Conservation (phyloP, 116 monocot genomes). For the Thalassia testudinum region DNA sequence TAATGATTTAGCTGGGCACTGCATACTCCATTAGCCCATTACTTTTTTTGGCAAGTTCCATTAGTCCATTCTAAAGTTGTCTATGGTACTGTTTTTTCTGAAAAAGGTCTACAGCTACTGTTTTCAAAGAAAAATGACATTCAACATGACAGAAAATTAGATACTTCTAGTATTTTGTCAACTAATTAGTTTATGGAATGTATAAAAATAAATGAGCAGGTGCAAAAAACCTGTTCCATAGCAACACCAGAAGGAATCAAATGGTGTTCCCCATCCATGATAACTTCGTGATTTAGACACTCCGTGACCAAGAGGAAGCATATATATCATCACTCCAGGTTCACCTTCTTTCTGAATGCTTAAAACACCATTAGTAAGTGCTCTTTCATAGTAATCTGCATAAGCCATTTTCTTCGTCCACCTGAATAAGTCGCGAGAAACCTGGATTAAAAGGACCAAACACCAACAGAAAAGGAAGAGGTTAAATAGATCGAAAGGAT, state of each 20-base stretch:
- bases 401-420: constrained; percentile 84
- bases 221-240: constrained; percentile 74
- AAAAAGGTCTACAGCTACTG: too few species aligned
- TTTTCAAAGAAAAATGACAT: too few species aligned
- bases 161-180: too few species aligned
- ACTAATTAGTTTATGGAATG: too few species aligned
- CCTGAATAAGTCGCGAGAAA: constrained; percentile 84
- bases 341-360: constrained; percentile 40
- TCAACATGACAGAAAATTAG: too few species aligned
- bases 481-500: background rate
- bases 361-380: constrained; percentile 85
- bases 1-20: too few species aligned
- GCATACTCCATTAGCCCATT: too few species aligned
- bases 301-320: constrained; percentile 83
- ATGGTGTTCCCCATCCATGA: constrained; percentile 85
- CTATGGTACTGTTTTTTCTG: too few species aligned
- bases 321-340: constrained; percentile 95
- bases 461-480: background rate
- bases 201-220: too few species aligned
- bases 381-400: constrained; percentile 96
- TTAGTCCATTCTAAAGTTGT: too few species aligned
- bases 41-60: too few species aligned
- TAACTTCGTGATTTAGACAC: constrained; percentile 60
- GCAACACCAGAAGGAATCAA: constrained; percentile 92
- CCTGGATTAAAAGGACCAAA: constrained; percentile 19